Evolutionary conservation across 2,329 filamentous ascomycete species (phyloP).

Genomic region (Arachnomyces sp.): DNA sequence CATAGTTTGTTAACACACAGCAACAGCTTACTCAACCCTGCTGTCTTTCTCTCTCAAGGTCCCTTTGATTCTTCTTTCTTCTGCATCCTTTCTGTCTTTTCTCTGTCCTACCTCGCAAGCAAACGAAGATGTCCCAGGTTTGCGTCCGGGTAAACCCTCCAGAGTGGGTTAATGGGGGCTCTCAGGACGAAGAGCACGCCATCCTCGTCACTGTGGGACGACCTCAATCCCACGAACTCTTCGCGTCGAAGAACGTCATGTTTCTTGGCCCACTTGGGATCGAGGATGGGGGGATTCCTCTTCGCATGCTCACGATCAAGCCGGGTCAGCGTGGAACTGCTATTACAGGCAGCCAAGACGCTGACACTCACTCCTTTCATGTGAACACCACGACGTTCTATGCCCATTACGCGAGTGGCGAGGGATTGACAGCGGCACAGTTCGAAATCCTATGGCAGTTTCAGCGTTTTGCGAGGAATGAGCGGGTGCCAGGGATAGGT

Average conservation of each 20-base stretch:
- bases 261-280: slow-evolving; percentile 4
- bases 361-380: neutral
- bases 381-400: slow-evolving; percentile 4
- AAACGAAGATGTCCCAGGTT: neutral
- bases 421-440: slow-evolving; percentile 1
- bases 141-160: slow-evolving; percentile 7
- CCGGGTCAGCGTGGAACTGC: neutral
- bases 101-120: neutral
- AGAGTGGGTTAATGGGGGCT: neutral
- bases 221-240: slow-evolving; percentile 5
- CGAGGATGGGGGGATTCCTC: neutral
- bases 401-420: neutral
- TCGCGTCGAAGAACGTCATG: slow-evolving; percentile 6
- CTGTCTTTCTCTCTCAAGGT: no score
- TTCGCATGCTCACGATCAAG: slow-evolving; percentile 4
- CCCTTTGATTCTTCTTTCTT: no score
- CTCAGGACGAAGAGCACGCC: slow-evolving; percentile 1
- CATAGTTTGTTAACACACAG: no score
- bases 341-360: neutral
- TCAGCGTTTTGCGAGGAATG: slow-evolving; percentile 4
- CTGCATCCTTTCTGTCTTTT: no score
- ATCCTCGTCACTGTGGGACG: slow-evolving; percentile 2
- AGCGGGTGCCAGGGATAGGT: neutral
- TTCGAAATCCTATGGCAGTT: slow-evolving; percentile 8
- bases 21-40: no score